Evolutionary conservation across 139 green algal species (phyloP).

Genomic region (Limnomonas spitsbergensis): DNA sequence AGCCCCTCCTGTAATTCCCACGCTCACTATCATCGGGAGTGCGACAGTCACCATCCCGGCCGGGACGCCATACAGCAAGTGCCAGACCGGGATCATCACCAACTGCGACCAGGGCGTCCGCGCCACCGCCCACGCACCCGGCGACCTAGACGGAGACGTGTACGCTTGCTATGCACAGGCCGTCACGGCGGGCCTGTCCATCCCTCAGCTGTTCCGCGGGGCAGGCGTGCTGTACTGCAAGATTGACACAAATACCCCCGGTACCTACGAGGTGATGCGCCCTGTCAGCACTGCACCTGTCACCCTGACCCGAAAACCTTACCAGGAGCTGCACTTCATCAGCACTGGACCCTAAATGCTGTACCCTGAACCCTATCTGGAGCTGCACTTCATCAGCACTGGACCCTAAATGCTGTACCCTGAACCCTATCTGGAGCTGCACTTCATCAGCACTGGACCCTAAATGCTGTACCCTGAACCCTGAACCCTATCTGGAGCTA

Average conservation of each 20-base stretch:
- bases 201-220: not conserved
- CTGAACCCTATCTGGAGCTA: too few species aligned
- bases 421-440: too few species aligned
- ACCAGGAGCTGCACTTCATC: too few species aligned
- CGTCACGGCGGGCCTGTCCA: not conserved
- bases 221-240: not conserved
- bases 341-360: too few species aligned
- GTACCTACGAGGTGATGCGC: not conserved
- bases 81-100: not conserved
- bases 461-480: too few species aligned
- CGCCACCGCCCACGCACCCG: not conserved
- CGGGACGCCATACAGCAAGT: not conserved
- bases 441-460: too few species aligned
- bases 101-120: not conserved
- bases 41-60: not conserved
- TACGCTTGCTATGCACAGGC: not conserved
- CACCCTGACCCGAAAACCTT: too few species aligned
- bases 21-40: not conserved
- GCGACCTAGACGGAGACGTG: not conserved
- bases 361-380: too few species aligned
- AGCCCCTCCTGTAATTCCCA: too few species aligned
- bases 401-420: too few species aligned
- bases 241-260: not conserved
- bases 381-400: too few species aligned
- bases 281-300: not conserved